Base-by-base conservation (phyloP, 768 basidiomycete genomes). In the Tephrocybe sp. region DNA sequence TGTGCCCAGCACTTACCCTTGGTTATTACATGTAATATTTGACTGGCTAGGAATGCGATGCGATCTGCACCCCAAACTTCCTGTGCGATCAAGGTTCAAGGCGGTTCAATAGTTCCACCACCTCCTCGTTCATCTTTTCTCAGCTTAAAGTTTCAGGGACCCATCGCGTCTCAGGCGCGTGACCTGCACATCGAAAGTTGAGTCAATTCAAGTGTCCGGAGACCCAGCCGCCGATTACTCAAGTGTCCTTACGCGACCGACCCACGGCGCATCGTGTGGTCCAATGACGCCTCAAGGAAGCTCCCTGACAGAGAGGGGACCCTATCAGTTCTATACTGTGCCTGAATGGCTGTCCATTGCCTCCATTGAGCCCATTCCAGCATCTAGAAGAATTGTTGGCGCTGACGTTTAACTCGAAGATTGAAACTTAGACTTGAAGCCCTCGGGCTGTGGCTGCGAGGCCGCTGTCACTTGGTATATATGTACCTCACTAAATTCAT, bases 231-330 rank as follows among this genome's bases (percentile, higher is more conserved):
- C 38, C 32, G 38, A 32, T 47, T 52, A 47, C 44, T 46, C 37
- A 52, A 19, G 5, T 34, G 4, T 13, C 35, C n/a, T 52, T 47
- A 52, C 51, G 51, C 45, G 32, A 40, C 44, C 22, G 13, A 52
- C 44, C 51, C 51, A 47, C 51, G 40, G 25, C 35, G 22, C 34
- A 35, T n/a, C 13, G 27, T 15, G 3, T 12, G 27, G 36, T 32
- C 44, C 37, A 51, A 45, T 51, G 50, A 45, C 49, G 22, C 30
- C 38, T 40, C 37, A 22, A 19, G 28, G 28, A 44, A 45, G 21
- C 34, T 26, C 1, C 37, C 15, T 24, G 9, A 8, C 21, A 36
- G 21, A 12, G 16, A 37, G 12, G 37, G n/a, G 25, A 38, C 39
- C 24, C 39, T 26, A 15, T 27, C 47, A 41, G 16, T n/a, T n/a